Conservation (phyloP, 805 yeast species). For the Scheffersomyces spartinae region DNA sequence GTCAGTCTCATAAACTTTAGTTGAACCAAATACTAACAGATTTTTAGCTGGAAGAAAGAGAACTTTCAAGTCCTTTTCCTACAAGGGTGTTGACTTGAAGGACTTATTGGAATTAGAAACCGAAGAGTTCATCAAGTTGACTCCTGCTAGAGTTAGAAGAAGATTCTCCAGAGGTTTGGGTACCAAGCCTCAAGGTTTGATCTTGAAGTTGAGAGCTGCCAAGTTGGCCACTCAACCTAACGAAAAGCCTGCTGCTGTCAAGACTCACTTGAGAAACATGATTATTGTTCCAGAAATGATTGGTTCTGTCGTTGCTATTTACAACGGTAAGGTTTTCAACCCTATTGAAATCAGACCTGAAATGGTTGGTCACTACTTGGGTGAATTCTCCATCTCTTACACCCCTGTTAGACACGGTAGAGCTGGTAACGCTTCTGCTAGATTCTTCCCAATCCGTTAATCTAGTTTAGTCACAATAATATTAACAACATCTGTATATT, state of each 20-base stretch:
- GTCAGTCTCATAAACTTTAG: too few species aligned
- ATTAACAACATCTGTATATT: too few species aligned
- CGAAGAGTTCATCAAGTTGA: conserved; percentile 94
- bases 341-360: conserved; percentile 97
- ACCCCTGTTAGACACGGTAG: conserved; percentile 99
- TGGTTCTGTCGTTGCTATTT: conserved; percentile 96
- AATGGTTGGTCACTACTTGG: conserved; percentile 99
- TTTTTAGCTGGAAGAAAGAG: conserved; percentile 64
- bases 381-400: conserved; percentile 99
- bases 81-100: conserved; percentile 97
- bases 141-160: conserved; percentile 99
- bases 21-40: conserved; percentile 11
- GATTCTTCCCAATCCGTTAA: conserved; percentile 82
- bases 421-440: conserved; percentile 76
- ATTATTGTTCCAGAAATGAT: conserved; percentile 99
- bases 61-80: conserved; percentile 91
- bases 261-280: conserved; percentile 99
- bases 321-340: conserved; percentile 99
- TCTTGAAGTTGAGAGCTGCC: conserved; percentile 96
- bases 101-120: conserved; percentile 88
- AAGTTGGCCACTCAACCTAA: conserved; percentile 80
- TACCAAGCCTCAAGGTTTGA: conserved; percentile 88
- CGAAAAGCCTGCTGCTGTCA: conserved; percentile 96
- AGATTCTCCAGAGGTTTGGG: conserved; percentile 97
- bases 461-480: too few species aligned